These are phyloP conservation scores for Venturia oleaginea DNA, from an alignment of 2,329 filamentous ascomycete species.

Conservation along the genomic window DNA sequence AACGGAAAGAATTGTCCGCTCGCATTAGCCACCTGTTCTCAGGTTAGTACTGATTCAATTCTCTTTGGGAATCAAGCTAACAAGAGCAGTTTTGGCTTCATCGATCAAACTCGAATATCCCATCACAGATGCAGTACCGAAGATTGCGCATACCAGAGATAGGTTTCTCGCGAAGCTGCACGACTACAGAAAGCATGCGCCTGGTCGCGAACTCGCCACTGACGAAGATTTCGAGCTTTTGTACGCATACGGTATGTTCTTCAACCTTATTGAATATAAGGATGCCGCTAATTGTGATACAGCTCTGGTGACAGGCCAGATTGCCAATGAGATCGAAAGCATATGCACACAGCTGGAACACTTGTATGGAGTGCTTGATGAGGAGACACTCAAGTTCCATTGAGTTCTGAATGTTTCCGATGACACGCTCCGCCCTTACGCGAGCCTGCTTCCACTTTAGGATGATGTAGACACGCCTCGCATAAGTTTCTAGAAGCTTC, in stretches of 20 bases:
- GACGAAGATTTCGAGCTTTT: constrained; percentile 83
- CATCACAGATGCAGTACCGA: constrained; percentile 78
- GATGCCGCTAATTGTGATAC: constrained; percentile 15
- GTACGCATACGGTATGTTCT: constrained; percentile 69
- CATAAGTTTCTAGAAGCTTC: not conserved
- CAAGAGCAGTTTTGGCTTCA: constrained; percentile 62
- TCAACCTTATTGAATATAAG: not conserved
- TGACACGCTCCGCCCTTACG: not conserved
- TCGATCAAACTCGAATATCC: constrained; percentile 94
- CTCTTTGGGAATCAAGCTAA: constrained; percentile 16
- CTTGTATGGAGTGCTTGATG: constrained; percentile 52
- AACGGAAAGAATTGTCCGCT: constrained; percentile 72
- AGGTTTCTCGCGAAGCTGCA: constrained; percentile 79
- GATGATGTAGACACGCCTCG: not conserved
- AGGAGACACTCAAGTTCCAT: constrained; percentile 48
- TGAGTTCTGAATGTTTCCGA: not conserved
- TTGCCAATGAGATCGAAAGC: constrained; percentile 46
- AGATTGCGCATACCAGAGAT: constrained; percentile 71
- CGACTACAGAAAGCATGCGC: constrained; percentile 66
- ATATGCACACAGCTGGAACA: constrained; percentile 48
- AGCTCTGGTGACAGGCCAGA: constrained; percentile 54
- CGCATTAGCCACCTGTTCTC: constrained; percentile 81
- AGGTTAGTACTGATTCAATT: constrained; percentile 30
- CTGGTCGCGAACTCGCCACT: constrained; percentile 41
- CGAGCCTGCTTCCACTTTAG: not conserved